Evolutionary conservation across 2,329 filamentous ascomycete species (phyloP), one percentile per base, ranked within the genome.

Genomic region (Passalora sequoiae): DNA sequence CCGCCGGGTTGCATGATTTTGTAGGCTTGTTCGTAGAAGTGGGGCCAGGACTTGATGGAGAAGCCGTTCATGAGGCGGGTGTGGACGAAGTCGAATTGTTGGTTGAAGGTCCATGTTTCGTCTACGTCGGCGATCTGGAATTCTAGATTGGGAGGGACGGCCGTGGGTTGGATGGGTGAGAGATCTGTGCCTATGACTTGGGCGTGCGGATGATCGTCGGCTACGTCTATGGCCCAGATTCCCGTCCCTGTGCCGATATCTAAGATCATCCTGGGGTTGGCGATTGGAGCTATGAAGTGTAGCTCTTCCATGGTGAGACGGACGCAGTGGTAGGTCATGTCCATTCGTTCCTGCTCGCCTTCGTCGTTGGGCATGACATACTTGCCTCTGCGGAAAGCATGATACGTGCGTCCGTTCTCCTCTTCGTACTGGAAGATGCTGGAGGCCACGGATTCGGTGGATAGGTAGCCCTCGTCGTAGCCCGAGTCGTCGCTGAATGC

Each of bases 171-270:
- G 6, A 62, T 61, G 12, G 59, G 58, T 3, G 49, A 55, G 9
- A 62, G 46, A 40, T 62, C 59, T 9, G 54, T 49, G 12, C 58
- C 59, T 15, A 58, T 44, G 17, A 62, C 55, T 37, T 56, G 47
- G 2, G 58, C 45, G 9, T 38, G 37, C 4, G 57, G 56, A 37
- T 56, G 32, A n/a, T 59, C 50, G 41, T 62, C 59, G 19, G 54
- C 56, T n/a, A 57, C 65, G 33, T 70, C 65, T 27, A 59, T 55
- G 7, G 55, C 55, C 56, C 56, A 58, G 41, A 57, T 43, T 12
- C 57, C 57, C 5, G 68, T 72, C 8, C 70, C 71, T 1, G 70
- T 74, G 8, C 71, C 72, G n/a, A 74, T 56, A 51, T 75, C 73
- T 10, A 75, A 63, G 7, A 73, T 66, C 22, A 65, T 62, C 15